phyloP scores from a whole-genome alignment of 257 asterid genomes.

The Anisodus acutangulus region DNA sequence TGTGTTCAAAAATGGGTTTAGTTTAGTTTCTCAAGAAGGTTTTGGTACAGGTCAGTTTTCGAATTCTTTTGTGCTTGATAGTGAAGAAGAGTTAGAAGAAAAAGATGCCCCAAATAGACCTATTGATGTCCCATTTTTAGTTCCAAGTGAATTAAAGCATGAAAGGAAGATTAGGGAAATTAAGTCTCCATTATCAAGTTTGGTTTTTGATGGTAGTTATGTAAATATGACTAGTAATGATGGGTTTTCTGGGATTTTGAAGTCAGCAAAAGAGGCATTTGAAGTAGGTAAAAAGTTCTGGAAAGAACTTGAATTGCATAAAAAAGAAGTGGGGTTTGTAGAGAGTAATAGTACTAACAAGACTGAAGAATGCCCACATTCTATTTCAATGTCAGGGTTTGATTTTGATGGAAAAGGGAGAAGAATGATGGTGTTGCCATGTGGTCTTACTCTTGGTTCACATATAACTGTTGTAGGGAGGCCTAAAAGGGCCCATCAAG shows the following conservation, averaged over 20 bases:
- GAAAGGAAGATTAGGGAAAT: conserved; percentile 44
- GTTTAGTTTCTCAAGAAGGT: conserved; percentile 51
- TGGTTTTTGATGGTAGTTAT: conserved; percentile 63
- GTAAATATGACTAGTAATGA: conserved; percentile 46
- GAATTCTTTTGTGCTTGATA: conserved; percentile 63
- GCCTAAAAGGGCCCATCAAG: conserved; percentile 76
- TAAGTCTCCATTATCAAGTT: conserved; percentile 46
- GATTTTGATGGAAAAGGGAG: conserved; percentile 54
- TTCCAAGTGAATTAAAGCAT: conserved; percentile 42
- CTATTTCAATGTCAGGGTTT: conserved; percentile 52
- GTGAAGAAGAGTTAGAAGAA: conserved; percentile 65
- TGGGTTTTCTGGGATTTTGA: conserved; percentile 49
- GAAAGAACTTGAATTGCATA: conserved; percentile 57
- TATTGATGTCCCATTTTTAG: conserved; percentile 44
- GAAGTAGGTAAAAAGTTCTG: conserved; percentile 62
- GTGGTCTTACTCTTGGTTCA: conserved; percentile 93
- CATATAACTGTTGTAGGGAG: conserved; percentile 86
- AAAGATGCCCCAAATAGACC: conserved; percentile 75
- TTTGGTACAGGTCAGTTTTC: conserved; percentile 54
- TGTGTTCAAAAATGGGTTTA: conserved; percentile 60
- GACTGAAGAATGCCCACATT: conserved; percentile 64
- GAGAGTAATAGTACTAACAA: conserved; percentile 27
- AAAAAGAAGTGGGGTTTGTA: conserved; percentile 31
- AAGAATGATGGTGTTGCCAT: conserved; percentile 72
- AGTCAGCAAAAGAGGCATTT: conserved; percentile 62